Percentiles rank a stretch among this genome's conserved stretches.
Evolutionary conservation across 176 grass and related monocot species (phyloP).

Genomic region (Otatea glauca): DNA sequence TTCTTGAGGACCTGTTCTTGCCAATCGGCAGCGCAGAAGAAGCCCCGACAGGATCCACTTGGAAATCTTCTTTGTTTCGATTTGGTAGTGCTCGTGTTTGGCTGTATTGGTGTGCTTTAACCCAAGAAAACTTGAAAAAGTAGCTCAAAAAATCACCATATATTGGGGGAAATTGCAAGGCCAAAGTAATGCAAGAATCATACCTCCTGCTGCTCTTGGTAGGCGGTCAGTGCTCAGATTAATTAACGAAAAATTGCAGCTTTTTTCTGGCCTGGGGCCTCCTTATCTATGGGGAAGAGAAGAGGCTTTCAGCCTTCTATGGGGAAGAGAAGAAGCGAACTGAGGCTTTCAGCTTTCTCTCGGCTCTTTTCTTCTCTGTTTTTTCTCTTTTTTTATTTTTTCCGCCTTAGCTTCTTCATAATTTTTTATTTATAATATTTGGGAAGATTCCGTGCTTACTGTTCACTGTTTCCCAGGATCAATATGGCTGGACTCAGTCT

Average conservation of each 20-base stretch:
- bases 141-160: background rate
- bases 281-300: constrained; percentile 36
- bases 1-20: background rate
- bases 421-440: constrained; percentile 34
- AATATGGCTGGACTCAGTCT: background rate
- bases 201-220: constrained; percentile 35
- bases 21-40: background rate
- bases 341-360: constrained; percentile 12
- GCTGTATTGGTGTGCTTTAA: background rate
- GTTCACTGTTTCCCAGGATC: constrained; percentile 10
- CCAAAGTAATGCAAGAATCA: constrained; percentile 41
- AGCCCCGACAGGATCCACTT: background rate
- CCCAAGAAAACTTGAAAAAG: constrained; percentile 1
- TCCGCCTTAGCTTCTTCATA: background rate
- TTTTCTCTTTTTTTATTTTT: background rate
- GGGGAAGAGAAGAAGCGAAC: background rate
- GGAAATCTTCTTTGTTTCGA: background rate
- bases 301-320: constrained; percentile 9
- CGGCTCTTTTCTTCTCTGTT: constrained; percentile 26
- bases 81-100: background rate
- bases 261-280: constrained; percentile 38
- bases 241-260: constrained; percentile 32
- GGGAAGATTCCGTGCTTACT: constrained; percentile 34
- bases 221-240: background rate
- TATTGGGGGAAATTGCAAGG: background rate